Conservation (phyloP, 1,284 basidiomycete genomes). For the Grifola frondosa region DNA sequence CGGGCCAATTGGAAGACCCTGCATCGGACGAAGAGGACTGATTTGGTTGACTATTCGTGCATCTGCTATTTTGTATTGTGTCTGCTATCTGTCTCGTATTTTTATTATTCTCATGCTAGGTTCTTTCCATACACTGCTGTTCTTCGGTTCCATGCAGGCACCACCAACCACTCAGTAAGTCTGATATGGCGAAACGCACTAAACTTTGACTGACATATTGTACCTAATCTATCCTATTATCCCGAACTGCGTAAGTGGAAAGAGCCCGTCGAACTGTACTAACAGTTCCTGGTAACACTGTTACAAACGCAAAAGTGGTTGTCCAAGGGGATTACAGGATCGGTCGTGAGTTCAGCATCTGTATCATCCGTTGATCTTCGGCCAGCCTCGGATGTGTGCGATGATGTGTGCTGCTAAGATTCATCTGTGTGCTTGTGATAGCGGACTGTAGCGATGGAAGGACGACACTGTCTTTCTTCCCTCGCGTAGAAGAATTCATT, state of each 20-base stretch:
- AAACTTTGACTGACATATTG: too few relatives aligned
- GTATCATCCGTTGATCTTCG: slow-evolving; percentile 63
- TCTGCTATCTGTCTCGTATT: slow-evolving; percentile 14
- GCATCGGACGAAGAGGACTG: slow-evolving; percentile 43
- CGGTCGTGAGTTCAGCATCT: slow-evolving; percentile 54
- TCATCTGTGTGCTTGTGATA: slow-evolving; percentile 24
- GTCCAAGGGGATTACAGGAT: slow-evolving; percentile 32
- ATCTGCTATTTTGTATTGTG: slow-evolving; percentile 9
- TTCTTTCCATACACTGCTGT: too few relatives aligned
- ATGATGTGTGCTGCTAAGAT: slow-evolving; percentile 26
- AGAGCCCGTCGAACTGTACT: too few relatives aligned
- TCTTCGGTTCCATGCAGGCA: too few relatives aligned
- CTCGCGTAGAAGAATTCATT: slow-evolving; percentile 17
- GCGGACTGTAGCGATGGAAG: slow-evolving; percentile 30
- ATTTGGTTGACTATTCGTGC: slow-evolving; percentile 8
- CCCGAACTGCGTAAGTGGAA: too few relatives aligned
- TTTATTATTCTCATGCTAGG: slow-evolving; percentile 10
- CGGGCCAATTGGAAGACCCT: slow-evolving; percentile 28
- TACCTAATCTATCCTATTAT: too few relatives aligned
- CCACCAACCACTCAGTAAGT: too few relatives aligned
- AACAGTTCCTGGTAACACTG: too few relatives aligned
- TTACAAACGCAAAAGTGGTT: too few relatives aligned
- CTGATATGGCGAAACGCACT: too few relatives aligned
- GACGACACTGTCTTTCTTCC: slow-evolving; percentile 23
- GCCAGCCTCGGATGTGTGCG: slow-evolving; percentile 42